Evolutionary conservation across 2,329 filamentous ascomycete genomes (phyloP).

Genomic region (Meredithiella fracta): DNA sequence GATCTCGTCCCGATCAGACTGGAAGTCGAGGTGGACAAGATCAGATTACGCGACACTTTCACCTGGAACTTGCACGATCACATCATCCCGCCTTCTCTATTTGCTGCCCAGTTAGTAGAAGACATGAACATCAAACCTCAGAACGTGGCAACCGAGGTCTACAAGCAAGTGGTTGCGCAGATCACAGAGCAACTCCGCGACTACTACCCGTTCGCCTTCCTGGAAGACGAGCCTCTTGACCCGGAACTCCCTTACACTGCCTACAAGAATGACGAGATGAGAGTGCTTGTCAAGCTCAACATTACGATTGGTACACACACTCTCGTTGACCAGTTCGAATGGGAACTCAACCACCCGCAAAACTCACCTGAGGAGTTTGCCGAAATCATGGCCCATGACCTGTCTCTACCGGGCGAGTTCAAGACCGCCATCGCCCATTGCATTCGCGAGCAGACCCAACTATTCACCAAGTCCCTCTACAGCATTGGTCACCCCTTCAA

Average conservation of each 20-base stretch:
- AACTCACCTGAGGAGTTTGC: constrained; percentile 96
- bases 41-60: constrained; percentile 91
- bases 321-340: constrained; percentile 92
- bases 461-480: constrained; percentile 87
- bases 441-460: constrained; percentile 86
- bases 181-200: constrained; percentile 83
- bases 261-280: constrained; percentile 99
- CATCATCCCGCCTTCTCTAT: constrained; percentile 60
- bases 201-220: constrained; percentile 81
- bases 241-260: constrained; percentile 78
- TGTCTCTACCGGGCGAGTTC: constrained; percentile 87
- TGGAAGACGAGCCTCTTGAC: constrained; percentile 80
- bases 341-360: constrained; percentile 90
- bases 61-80: constrained; percentile 97
- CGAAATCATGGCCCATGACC: constrained; percentile 68
- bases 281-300: constrained; percentile 85
- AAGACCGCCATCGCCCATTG: constrained; percentile 95
- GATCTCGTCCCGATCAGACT: constrained; percentile 81
- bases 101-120: constrained; percentile 78
- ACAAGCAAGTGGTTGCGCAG: constrained; percentile 45
- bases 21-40: constrained; percentile 89
- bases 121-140: constrained; percentile 70
- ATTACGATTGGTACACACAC: constrained; percentile 94
- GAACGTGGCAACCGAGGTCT: constrained; percentile 41
- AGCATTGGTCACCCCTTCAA: constrained; percentile 90